Percentiles rank a stretch among this genome's conserved stretches.
These are phyloP conservation scores for Venturiaceae sp. DNA, from an alignment of 2,329 filamentous ascomycete genomes.

Conservation along the genomic window DNA sequence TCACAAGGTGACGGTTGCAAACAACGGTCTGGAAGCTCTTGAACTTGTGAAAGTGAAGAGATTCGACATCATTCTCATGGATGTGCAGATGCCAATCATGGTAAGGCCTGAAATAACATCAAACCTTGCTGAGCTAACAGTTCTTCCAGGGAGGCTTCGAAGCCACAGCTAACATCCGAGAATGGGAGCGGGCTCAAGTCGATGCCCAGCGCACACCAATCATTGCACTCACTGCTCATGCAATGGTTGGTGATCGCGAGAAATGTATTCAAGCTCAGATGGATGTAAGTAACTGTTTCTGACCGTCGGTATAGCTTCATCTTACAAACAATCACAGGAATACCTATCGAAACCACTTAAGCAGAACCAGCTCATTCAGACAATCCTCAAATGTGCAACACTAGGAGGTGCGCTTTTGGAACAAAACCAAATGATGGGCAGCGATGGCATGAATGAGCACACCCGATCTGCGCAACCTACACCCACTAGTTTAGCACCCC, in stretches of 20 bases:
- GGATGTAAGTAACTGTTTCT: constrained; percentile 46
- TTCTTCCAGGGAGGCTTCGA: constrained; percentile 74
- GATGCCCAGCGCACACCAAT: constrained; percentile 81
- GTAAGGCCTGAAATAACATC: constrained; percentile 34
- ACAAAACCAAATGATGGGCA: constrained; percentile 31
- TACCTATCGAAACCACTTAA: constrained; percentile 95
- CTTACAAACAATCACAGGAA: constrained; percentile 39
- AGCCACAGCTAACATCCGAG: constrained; percentile 89
- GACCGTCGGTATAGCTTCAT: background rate
- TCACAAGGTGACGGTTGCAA: constrained; percentile 82
- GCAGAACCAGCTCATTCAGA: constrained; percentile 95
- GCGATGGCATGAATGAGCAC: background rate
- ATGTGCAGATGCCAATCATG: constrained; percentile 99
- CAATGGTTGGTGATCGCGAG: constrained; percentile 96
- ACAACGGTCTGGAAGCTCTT: constrained; percentile 88
- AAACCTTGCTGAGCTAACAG: constrained; percentile 26
- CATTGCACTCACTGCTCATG: constrained; percentile 92
- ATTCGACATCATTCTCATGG: constrained; percentile 97
- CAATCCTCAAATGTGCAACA: constrained; percentile 92
- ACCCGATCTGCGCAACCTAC: background rate
- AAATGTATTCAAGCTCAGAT: constrained; percentile 98
- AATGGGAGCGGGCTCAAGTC: constrained; percentile 71
- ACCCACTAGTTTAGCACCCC: background rate
- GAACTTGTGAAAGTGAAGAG: constrained; percentile 85
- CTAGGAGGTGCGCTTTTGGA: constrained; percentile 76